Base-by-base conservation (phyloP, 2,329 filamentous ascomycete genomes). In the Monilinia fructicola region DNA sequence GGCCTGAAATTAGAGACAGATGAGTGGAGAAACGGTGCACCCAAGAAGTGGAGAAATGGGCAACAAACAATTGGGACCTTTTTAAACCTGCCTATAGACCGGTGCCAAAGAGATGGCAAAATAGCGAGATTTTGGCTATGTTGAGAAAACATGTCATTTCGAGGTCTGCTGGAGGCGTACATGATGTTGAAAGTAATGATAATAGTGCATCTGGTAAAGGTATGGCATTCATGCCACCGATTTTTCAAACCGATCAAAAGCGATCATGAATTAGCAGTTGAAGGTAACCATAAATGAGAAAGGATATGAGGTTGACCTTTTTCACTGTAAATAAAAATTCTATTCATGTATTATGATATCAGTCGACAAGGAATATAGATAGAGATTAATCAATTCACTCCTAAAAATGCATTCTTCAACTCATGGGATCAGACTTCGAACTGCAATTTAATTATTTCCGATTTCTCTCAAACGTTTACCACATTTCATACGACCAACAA, bases 51-150 rank as follows among this genome's bases (percentile, higher is more conserved):
- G 93, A 69, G 95, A 99, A 99, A 81, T 99, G 95, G 95, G 92
- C 92, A 69, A 69, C 94, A 98, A 84, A 99, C 95, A 0, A 84
- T 97, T 6, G 95, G 95, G 42, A 93, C 92, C 28, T 97, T 97
- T 79, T 97, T 79, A 94, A 91, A 83, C 92, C 94, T 40, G 92
- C 93, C 46, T 97, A 97, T 79, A 84, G 94, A 65, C 94, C 94
- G 50, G 93, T 98, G 67, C 95, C 95, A 16, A 79, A 81, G 73
- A 84, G 94, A 70, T 99, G 95, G 95, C 87, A 84, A 78, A 87
- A 89, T 69, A 96, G 91, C 71, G 89, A 93, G 80, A 87, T 97
- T 64, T 79, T 99, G 73, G 78, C 77, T 35, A 79, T 95, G 82
- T 77, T 99, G 77, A 84, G 94, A 76, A 82, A 85, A 73, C 95